Base-by-base conservation (phyloP, 2,329 filamentous ascomycete genomes). In the Sporothrix inflata region DNA sequence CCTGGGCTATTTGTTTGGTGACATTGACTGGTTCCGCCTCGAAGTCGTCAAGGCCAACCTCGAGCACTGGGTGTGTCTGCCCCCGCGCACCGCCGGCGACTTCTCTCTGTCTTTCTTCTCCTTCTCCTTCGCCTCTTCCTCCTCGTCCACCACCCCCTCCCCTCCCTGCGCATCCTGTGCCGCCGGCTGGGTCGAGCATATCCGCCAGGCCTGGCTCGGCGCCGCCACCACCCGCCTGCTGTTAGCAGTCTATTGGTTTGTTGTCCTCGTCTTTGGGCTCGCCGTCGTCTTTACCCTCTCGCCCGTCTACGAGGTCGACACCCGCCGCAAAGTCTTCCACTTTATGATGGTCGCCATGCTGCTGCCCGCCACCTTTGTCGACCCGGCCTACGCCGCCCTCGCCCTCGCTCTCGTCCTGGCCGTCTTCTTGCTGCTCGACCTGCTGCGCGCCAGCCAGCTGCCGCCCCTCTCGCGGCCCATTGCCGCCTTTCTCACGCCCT, bases 281-380 rank as follows among this genome's bases (percentile, higher is more conserved):
- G 82, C 89, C 11, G 85, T 92, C 4, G 93, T 98, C 8, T 88
- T 96, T 69, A 88, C 86, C 55, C 87, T 97, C 49, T 92, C 91
- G 53, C 85, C 89, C 3, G 84, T 93, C 67, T 94, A 92, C 76
- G 94, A 98, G 81, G 95, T 99, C 63, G 96, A 99, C 82, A 99
- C 96, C 1, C 89, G 96, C 67, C 90, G 96, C 68, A 99, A 99
- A 81, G 93, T 98, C 30, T 99, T 99, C 80, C 96, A 99, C 81
- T 97, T 97, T 76, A 97, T 95, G 87, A 98, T 98, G 92, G 95
- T 98, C 8, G 90, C 90, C 71, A 98, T 99, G 93, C 91, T 99
- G 71, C 86, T 98, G 1, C 94, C 96, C 0, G 90, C 93, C 1
- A 92, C 91, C 1, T 98, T 90, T 79, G 83, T 98, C 75, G 96